Base-by-base conservation (phyloP, 2,329 filamentous ascomycete genomes). In the Aspergillus jensenii region DNA sequence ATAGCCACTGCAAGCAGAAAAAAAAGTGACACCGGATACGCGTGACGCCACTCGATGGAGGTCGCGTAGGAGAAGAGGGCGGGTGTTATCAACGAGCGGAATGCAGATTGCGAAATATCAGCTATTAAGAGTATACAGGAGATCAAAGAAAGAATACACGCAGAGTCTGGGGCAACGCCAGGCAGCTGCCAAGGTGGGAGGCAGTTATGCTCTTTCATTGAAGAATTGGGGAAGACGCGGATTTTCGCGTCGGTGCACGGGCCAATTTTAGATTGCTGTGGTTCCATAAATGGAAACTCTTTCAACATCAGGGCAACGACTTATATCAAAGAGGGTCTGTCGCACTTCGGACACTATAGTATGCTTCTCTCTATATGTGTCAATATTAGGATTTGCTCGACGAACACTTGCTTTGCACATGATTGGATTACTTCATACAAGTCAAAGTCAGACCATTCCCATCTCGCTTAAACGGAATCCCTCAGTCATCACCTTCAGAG, bases 221-320 rank as follows among this genome's bases (percentile, higher is more conserved):
- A 44, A 23, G 52, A 47, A 43, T 40, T 15, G 31, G 12, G 46
- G 27, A 31, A 39, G 57, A 65, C 71, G 70, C 68, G 69, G 64
- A 62, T 66, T 68, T 69, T 71, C 71, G 71, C 67, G 70, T 73
- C 60, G 11, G 59, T 15, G 71, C 71, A 73, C 70, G 59, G 71
- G 65, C 70, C 70, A 71, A 1, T 25, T 63, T 59, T 71, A 66
- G 55, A 73, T 71, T 60, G 63, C 35, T n/a, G 3, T 8, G 35
- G 2, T n/a, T n/a, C 15, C 35, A 37, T 31, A 31, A 31, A 11
- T 11, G 27, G 23, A 17, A 17, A 21, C 40, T 17, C 40, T 43
- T 43, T 43, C 40, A 21, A 37, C 35, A 37, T 37, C 35, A n/a
- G 27, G 27, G 27, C 27, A 31, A 31, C 27, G 9, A 31, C 27